Evolutionary conservation across 495 filamentous ascomycete species (phyloP), one percentile per base, ranked within the genome.

Genomic region (Lepraria neglecta): DNA sequence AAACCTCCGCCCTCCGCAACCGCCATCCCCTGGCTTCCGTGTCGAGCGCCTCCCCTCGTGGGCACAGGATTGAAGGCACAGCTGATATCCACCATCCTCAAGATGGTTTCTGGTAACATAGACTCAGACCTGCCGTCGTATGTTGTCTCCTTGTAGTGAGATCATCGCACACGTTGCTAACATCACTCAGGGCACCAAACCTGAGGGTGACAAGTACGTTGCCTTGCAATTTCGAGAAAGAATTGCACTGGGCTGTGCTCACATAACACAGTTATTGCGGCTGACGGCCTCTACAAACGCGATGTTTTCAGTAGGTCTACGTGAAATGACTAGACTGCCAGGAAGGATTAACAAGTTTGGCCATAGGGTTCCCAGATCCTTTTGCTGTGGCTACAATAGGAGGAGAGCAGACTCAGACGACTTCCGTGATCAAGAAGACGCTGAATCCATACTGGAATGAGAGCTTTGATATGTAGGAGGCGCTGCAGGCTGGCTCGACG

Each of bases 391-490:
- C 92, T 64, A 98, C 94, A 35, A 85, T 97, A 67, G 88, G 88
- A 70, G 95, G 94, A 63, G 94, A 98, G 74, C 94, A 98, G 74
- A 98, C 94, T 55, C 88, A 88, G 69, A 97, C 95, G 27, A 97
- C 94, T 6, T 85, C 85, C 17, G 95, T 97, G 50, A 95, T 95
- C 73, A 96, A 95, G 77, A 89, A 92, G 75, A 97, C 94, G 3
- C 76, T 98, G 75, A 97, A 96, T 71, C 94, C 94, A 27, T 98
- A 98, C 71, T 98, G 94, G 94, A 98, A 98, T 73, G 95, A 98
- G 76, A 89, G 83, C 68, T 98, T 98, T 74, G 94, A 98, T 73
- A 82, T 97, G 95, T 97, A 85, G 65, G 83, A 40, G 54, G 35
- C 46, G 62, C 56, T n/a, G 38, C 28, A 11, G 52, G 17, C 53